Percentiles rank a stretch among this genome's conserved stretches.
Conservation (phyloP, 257 asterid genomes). For the Solanum neorickii region DNA sequence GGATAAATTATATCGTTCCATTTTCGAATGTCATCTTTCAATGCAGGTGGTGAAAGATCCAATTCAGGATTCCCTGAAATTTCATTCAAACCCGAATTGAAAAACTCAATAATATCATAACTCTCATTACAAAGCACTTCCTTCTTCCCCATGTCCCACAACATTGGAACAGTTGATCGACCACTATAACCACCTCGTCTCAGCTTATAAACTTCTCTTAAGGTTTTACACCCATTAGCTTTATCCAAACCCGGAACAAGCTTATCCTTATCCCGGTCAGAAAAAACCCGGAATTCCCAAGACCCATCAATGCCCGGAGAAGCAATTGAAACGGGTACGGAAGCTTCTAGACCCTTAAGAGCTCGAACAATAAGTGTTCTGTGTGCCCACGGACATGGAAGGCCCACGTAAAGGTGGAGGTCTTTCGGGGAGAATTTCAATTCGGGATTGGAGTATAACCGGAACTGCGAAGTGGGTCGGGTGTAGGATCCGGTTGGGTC, state of each 20-base stretch:
- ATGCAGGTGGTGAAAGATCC: slow-evolving; percentile 57
- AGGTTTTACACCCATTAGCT: slow-evolving; percentile 51
- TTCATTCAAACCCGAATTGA: slow-evolving; percentile 60
- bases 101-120: slow-evolving; percentile 59
- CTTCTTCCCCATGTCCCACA: slow-evolving; percentile 59
- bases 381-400: slow-evolving; percentile 99
- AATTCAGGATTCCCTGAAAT: slow-evolving; percentile 41
- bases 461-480: slow-evolving; percentile 87
- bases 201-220: slow-evolving; percentile 56
- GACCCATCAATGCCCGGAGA: slow-evolving; percentile 71
- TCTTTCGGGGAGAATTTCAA: slow-evolving; percentile 3
- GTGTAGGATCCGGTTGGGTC: slow-evolving; percentile 63
- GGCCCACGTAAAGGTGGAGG: slow-evolving; percentile 88
- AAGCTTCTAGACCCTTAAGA: slow-evolving; percentile 64
- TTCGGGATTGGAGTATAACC: slow-evolving; percentile 11
- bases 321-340: slow-evolving; percentile 62
- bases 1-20: slow-evolving; percentile 84
- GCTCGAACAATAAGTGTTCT: slow-evolving; percentile 92
- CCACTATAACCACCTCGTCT: slow-evolving; percentile 63
- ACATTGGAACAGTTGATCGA: slow-evolving; percentile 83
- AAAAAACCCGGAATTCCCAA: slow-evolving; percentile 46
- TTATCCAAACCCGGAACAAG: slow-evolving; percentile 43
- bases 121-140: slow-evolving; percentile 92
- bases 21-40: slow-evolving; percentile 37
- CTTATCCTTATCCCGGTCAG: background rate